Evolutionary conservation across 2,329 filamentous ascomycete species (phyloP), one percentile per base, ranked within the genome.

Genomic region (Colletotrichum tabaci): DNA sequence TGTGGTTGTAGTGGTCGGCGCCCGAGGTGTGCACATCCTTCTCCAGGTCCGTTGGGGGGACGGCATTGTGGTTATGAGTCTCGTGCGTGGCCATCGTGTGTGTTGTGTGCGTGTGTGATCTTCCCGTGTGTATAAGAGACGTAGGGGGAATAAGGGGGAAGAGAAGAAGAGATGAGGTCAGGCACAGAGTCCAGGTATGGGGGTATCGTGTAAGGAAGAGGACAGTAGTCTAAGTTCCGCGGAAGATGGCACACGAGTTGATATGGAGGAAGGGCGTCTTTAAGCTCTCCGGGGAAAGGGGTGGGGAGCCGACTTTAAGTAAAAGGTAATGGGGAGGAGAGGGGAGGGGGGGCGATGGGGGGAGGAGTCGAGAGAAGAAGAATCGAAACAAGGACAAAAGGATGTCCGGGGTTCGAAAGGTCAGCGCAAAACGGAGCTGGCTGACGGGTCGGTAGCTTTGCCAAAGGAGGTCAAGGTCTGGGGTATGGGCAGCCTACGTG

Each of bases 1-100:
- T 35, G 30, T 35, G 30, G 30, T 35, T 9, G 60, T 35, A 60
- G 50, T 71, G 71, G 67, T 65, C 56, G 38, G 64, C 58, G 38
- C 71, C 71, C 50, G 69, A 52, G 49, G 68, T 67, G 26, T 72
- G 69, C 63, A 67, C 68, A 13, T 74, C 73, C 71, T 74, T 74
- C 60, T 74, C 73, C 23, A 64, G 7, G n/a, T 60, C 58, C 15
- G 49, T n/a, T 21, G 66, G 66, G 30, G 66, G 42, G 58, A 63
- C 30, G 55, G 53, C 73, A 50, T 49, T 44, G 53, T 65, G 58
- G n/a, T 42, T 42, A 35, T 62, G 46, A 50, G 47, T 66, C 50
- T 60, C 63, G 44, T 63, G 66, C 21, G 66, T 73, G 63, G 73
- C 70, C 73, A 74, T 74, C 50, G 68, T 68, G 56, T 47, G 26